Evolutionary conservation across 2,329 filamentous ascomycete species (phyloP).

Genomic region (Fusarium sp.): DNA sequence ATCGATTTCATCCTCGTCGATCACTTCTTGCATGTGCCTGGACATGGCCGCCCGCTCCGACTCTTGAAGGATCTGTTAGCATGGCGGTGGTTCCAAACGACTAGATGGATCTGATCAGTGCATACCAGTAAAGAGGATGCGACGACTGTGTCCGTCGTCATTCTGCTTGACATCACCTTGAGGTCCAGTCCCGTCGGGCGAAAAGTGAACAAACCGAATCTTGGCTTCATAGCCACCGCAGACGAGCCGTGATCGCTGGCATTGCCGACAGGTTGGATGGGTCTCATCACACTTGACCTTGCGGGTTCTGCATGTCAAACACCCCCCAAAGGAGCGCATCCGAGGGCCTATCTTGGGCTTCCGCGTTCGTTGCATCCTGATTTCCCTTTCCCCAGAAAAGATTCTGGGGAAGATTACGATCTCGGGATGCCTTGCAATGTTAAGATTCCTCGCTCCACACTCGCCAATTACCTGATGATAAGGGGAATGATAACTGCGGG

Average conservation of each 20-base stretch:
- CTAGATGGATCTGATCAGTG: neutral
- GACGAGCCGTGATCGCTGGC: neutral
- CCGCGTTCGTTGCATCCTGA: neutral
- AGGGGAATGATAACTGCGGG: neutral
- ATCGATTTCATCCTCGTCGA: neutral
- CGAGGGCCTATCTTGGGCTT: neutral
- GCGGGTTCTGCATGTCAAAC: neutral
- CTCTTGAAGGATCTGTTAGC: neutral
- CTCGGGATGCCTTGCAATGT: neutral
- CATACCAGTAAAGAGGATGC: neutral
- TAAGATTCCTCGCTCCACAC: neutral
- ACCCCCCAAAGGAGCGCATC: neutral
- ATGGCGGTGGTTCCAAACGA: neutral
- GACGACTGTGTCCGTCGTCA: neutral
- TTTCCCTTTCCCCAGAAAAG: neutral
- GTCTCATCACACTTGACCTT: neutral
- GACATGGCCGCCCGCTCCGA: neutral
- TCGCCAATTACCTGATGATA: neutral
- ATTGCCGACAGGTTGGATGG: neutral
- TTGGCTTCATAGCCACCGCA: neutral
- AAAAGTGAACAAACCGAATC: neutral
- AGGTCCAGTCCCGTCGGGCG: neutral
- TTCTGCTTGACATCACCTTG: neutral
- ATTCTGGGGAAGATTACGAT: neutral
- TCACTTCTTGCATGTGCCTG: neutral